Evolutionary conservation across 129 eudicot species (phyloP), one percentile per base, ranked within the genome.

Genomic region (Artemisia tridentata): DNA sequence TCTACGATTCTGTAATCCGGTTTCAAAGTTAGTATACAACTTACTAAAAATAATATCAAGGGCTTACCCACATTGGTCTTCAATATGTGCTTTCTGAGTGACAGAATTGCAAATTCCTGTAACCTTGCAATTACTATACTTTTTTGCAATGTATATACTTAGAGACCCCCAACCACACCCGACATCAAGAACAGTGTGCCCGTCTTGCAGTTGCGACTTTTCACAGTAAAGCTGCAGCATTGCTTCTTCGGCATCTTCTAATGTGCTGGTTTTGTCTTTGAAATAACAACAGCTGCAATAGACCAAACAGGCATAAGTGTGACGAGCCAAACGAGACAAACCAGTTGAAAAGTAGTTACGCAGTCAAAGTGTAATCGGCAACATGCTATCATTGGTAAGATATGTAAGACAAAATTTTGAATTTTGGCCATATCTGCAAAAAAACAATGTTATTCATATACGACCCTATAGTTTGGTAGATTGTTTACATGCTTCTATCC

Each of bases 151-250:
- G 78, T 85, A 95, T 19, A 90, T 65, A 65, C 71, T 67, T 64
- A 95, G 84, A 59, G 99, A 90, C 53, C 99, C 99, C 99, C 99
- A 95, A 45, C 99, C 99, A 80, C 99, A 95, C 27, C 99, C 99
- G 70, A 95, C 92, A 79, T 95, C 99, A 79, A 95, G 99, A 84
- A 95, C 95, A 43, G 86, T 75, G 27, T 95, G 99, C 1, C 99
- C 99, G 73, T 88, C 97, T 86, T 88, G 63, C 53, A 95, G 54
- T 78, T 88, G 85, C 4, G 97, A 77, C 79, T 88, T 90, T 76
- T 88, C 91, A 72, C 99, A 90, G 81, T 95, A 90, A 51, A 83
- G 48, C 67, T 88, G 86, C 70, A 95, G 17, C 99, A 95, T 95
- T 74, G 96, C 99, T 65, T 80, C 84, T 77, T 88, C 99, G 43